Percentiles rank a stretch among this genome's conserved stretches.
phyloP scores from a whole-genome alignment of 179 eudicot genomes.

The Nepenthes alata region DNA sequence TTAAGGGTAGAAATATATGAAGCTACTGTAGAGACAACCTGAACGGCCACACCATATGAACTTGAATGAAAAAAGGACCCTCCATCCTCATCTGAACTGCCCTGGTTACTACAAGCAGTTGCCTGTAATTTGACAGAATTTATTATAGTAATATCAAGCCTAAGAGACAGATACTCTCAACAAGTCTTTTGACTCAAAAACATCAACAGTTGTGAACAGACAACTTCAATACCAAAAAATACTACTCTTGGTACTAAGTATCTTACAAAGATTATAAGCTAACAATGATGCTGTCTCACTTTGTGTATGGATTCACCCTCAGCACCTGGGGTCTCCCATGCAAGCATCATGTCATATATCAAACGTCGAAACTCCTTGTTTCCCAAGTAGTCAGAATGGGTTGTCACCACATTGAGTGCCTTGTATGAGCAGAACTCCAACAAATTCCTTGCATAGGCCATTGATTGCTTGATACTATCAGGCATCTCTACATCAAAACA shows the following conservation, averaged over 20 bases:
- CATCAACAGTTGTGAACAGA: constrained; percentile 1
- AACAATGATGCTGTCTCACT: constrained; percentile 26
- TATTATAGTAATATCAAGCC: constrained; percentile 1
- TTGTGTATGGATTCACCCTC: constrained; percentile 19
- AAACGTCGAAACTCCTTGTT: constrained; percentile 60
- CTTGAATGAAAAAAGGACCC: constrained; percentile 66
- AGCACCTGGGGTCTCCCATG: constrained; percentile 59
- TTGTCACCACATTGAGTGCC: constrained; percentile 29
- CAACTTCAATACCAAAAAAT: not conserved
- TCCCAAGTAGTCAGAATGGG: constrained; percentile 40
- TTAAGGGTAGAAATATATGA: not conserved
- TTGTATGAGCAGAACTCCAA: constrained; percentile 60
- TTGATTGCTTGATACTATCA: constrained; percentile 29
- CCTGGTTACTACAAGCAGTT: constrained; percentile 27
- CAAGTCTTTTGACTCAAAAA: not conserved
- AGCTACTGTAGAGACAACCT: constrained; percentile 32
- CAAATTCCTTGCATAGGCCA: constrained; percentile 43
- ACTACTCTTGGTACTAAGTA: constrained; percentile 10
- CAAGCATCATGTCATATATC: constrained; percentile 74
- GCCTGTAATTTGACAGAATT: constrained; percentile 23
- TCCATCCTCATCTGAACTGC: constrained; percentile 56
- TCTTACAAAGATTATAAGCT: constrained; percentile 12
- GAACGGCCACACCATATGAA: constrained; percentile 63
- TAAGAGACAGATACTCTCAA: not conserved
- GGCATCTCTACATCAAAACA: constrained; percentile 40